phyloP scores from a whole-genome alignment of 441 rosid genomes.

The Brassica hybrid region DNA sequence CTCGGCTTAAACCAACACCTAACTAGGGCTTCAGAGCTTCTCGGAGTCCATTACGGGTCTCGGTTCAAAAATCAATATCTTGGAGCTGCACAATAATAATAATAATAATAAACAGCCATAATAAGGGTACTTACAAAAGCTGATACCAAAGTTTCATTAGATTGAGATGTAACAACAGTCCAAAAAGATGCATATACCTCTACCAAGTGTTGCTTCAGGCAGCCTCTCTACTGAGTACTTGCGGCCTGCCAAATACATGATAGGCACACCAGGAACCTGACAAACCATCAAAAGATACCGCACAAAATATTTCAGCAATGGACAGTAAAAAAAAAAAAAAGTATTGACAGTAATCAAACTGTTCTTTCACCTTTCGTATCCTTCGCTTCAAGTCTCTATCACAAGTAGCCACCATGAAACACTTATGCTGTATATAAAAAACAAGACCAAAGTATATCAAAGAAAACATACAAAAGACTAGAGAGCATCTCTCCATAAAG shows the following conservation, averaged over 20 bases:
- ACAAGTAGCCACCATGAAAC: constrained; percentile 94
- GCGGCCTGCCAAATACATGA: too few relatives aligned
- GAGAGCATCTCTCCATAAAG: too few relatives aligned
- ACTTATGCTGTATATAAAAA: constrained; percentile 69
- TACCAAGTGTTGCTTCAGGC: constrained; percentile 90
- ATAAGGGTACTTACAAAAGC: constrained; percentile 16
- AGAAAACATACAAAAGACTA: background rate
- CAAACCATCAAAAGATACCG: background rate
- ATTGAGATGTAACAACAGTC: background rate
- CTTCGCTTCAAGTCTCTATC: constrained; percentile 96
- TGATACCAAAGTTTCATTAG: background rate
- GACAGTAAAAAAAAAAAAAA: background rate
- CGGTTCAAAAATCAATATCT: constrained; percentile 45
- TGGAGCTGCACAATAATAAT: constrained; percentile 57
- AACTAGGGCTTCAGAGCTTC: constrained; percentile 11
- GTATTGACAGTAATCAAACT: background rate
- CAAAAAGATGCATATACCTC: constrained; percentile 56
- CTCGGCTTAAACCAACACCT: constrained; percentile 1
- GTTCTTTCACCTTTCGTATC: constrained; percentile 77
- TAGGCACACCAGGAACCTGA: too few relatives aligned
- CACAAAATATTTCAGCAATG: constrained; percentile 10
- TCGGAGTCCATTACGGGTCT: background rate
- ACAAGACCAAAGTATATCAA: constrained; percentile 1
- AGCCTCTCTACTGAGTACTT: constrained; percentile 68
- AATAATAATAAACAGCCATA: background rate